Conservation (phyloP, 176 grass and related monocot genomes). For the Phyllostachys edulis region DNA sequence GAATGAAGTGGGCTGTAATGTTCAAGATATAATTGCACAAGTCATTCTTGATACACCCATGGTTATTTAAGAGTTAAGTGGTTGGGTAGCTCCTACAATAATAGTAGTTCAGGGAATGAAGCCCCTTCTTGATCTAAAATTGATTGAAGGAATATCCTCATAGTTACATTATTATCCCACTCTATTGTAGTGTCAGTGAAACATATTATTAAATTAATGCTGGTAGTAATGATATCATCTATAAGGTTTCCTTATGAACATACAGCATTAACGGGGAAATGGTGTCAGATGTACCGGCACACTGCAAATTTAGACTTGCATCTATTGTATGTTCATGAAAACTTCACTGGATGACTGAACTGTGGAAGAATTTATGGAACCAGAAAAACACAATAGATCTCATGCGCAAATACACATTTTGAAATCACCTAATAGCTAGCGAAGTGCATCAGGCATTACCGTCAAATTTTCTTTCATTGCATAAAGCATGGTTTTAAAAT, state of each 20-base stretch:
- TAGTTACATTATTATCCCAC: not conserved
- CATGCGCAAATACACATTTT: no score
- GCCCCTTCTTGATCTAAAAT: not conserved
- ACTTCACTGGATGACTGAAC: no score
- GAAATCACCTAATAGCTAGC: no score
- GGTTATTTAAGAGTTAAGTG: not conserved
- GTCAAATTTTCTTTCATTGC: no score
- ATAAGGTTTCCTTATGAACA: not conserved
- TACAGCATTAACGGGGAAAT: not conserved
- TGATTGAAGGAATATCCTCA: not conserved
- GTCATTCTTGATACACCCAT: not conserved
- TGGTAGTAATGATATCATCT: not conserved
- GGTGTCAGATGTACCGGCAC: not conserved
- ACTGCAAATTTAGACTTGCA: not conserved
- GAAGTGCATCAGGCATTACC: no score
- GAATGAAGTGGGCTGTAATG: not conserved
- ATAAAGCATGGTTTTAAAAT: no score
- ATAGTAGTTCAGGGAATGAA: not conserved
- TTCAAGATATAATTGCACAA: constrained; percentile 6
- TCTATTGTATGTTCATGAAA: constrained; percentile 11
- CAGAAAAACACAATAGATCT: no score
- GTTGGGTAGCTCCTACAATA: not conserved
- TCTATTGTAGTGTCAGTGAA: not conserved
- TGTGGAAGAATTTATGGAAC: no score
- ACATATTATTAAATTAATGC: not conserved